Conservation (phyloP, 2,329 filamentous ascomycete genomes). For the Colletotrichum sp. region DNA sequence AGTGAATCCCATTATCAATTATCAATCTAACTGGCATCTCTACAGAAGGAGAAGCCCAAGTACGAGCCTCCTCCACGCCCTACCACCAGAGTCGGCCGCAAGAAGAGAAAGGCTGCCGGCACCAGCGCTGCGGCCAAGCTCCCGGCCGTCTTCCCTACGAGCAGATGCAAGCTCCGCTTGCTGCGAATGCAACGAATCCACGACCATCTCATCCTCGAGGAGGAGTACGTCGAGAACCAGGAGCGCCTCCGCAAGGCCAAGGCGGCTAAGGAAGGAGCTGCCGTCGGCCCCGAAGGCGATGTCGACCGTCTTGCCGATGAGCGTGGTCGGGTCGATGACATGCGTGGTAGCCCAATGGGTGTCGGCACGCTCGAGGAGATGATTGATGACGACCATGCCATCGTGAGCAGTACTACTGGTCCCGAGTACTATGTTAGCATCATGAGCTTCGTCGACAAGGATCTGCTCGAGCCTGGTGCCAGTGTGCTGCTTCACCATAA, state of each 20-base stretch:
- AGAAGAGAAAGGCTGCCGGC: conserved; percentile 96
- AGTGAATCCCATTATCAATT: too few relatives aligned
- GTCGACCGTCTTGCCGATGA: conserved; percentile 91
- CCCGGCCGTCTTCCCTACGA: conserved; percentile 91
- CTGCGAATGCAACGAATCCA: conserved; percentile 98
- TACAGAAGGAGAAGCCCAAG: conserved; percentile 98
- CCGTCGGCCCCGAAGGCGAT: conserved; percentile 74
- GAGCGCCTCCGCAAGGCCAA: conserved; percentile 94
- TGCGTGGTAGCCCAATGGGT: conserved; percentile 98
- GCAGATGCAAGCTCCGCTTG: conserved; percentile 95
- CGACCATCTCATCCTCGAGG: conserved; percentile 94
- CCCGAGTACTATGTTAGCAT: conserved; percentile 99
- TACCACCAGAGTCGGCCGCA: conserved; percentile 94
- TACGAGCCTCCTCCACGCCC: conserved; percentile 98
- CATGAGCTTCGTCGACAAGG: conserved; percentile 99
- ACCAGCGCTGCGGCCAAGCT: conserved; percentile 96
- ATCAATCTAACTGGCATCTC: not conserved
- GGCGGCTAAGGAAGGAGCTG: conserved; percentile 73
- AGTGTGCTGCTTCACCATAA: conserved; percentile 97
- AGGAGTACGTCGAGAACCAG: conserved; percentile 99
- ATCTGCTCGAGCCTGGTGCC: conserved; percentile 93
- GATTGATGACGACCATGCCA: conserved; percentile 99
- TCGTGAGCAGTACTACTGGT: conserved; percentile 95
- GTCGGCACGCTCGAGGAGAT: conserved; percentile 97
- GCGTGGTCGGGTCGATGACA: conserved; percentile 92